Conservation (phyloP, 768 basidiomycete genomes). For the Termitomyces sp. region DNA sequence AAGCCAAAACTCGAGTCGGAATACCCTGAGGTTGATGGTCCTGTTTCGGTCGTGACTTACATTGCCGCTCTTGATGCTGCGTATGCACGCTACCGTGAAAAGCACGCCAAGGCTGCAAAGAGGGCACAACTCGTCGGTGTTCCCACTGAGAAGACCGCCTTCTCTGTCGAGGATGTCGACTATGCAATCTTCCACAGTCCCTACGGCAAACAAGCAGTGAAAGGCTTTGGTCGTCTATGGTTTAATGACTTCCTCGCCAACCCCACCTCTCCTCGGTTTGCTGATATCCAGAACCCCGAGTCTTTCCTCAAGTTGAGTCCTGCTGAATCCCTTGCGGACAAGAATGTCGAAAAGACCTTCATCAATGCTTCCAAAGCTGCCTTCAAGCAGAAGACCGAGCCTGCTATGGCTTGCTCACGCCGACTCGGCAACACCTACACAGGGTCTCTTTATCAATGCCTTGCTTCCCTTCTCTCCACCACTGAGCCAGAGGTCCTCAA, state of each 20-base stretch:
- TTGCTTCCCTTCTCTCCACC: slow-evolving; percentile 78
- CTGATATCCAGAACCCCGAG: slow-evolving; percentile 67
- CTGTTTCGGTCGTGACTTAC: slow-evolving; percentile 93
- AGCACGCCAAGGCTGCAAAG: slow-evolving; percentile 65
- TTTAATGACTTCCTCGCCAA: slow-evolving; percentile 89
- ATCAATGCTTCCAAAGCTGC: slow-evolving; percentile 69
- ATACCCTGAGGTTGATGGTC: slow-evolving; percentile 96
- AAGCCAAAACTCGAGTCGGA: slow-evolving; percentile 95
- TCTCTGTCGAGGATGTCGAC: slow-evolving; percentile 83
- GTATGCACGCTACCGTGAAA: slow-evolving; percentile 81
- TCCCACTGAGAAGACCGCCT: slow-evolving; percentile 40
- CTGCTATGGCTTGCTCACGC: slow-evolving; percentile 81
- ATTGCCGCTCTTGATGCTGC: slow-evolving; percentile 89
- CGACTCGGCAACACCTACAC: slow-evolving; percentile 99
- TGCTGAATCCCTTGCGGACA: slow-evolving; percentile 82
- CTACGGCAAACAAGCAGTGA: slow-evolving; percentile 98
- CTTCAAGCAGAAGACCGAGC: slow-evolving; percentile 73
- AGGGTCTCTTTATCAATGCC: slow-evolving; percentile 90
- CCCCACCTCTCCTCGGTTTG: slow-evolving; percentile 65
- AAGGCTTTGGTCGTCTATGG: slow-evolving; percentile 88
- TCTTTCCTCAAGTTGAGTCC: slow-evolving; percentile 61
- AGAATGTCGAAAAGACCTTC: slow-evolving; percentile 93
- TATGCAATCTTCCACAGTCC: slow-evolving; percentile 96
- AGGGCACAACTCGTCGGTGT: slow-evolving; percentile 32
- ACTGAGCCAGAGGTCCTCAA: slow-evolving; percentile 65